Evolutionary conservation across 164 flowering plant genomes (phyloP).

Genomic region (Vitis vinifera): DNA sequence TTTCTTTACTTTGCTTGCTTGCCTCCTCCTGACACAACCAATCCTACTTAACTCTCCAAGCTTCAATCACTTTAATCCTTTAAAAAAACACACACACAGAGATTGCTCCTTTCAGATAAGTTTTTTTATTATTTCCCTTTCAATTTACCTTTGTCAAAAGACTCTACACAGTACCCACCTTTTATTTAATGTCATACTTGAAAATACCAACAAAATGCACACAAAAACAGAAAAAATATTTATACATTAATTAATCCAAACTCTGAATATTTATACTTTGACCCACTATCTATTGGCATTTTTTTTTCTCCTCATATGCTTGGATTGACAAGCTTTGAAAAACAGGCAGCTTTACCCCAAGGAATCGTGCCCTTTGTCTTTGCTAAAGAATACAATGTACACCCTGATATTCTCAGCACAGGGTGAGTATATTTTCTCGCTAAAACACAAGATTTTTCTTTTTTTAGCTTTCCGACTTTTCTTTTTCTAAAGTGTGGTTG

Average conservation of each 20-base stretch:
- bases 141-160: not conserved
- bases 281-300: slow-evolving; percentile 3
- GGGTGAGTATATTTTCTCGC: slow-evolving; percentile 32
- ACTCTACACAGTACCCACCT: too few species aligned
- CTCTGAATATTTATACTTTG: too few species aligned
- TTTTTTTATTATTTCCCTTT: slow-evolving; percentile 9
- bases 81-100: not conserved
- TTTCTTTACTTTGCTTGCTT: slow-evolving; percentile 1
- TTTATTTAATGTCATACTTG: not conserved
- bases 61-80: slow-evolving; percentile 12
- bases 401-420: slow-evolving; percentile 92
- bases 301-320: slow-evolving; percentile 1
- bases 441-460: not conserved
- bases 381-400: slow-evolving; percentile 86
- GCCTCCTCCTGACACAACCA: slow-evolving; percentile 34
- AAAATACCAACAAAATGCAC: not conserved
- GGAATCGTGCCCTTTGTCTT: slow-evolving; percentile 97
- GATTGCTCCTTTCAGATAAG: slow-evolving; percentile 9
- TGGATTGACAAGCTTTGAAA: slow-evolving; percentile 3
- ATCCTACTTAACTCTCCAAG: slow-evolving; percentile 22
- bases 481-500: not conserved
- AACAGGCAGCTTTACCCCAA: slow-evolving; percentile 92
- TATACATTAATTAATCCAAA: too few species aligned
- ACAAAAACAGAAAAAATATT: not conserved
- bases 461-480: not conserved